These are phyloP conservation scores for Grigorovia jiainica DNA, from an alignment of 805 yeast genomes.

Conservation along the genomic window DNA sequence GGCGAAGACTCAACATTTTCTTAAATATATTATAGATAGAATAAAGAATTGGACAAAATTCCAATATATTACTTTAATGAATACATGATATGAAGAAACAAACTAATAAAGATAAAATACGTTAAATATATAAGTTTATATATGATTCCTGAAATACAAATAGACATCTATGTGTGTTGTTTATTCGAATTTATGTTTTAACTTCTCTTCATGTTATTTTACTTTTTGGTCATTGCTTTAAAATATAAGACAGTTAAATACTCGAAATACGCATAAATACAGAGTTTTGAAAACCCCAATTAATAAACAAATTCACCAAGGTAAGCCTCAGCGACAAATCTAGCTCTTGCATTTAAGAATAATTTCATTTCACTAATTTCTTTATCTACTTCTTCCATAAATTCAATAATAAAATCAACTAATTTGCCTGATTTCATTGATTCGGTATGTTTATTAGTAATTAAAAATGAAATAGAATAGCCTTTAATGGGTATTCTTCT, in stretches of 20 bases:
- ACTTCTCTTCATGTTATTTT: too few species aligned
- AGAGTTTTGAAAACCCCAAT: too few species aligned
- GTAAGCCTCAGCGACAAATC: slow-evolving; percentile 95
- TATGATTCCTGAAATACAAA: background rate
- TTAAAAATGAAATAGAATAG: slow-evolving; percentile 84
- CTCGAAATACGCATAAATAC: background rate
- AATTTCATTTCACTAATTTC: slow-evolving; percentile 98
- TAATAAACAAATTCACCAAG: slow-evolving; percentile 73
- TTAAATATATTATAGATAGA: too few species aligned
- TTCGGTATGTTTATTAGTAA: slow-evolving; percentile 92
- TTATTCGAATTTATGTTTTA: too few species aligned
- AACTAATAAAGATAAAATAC: too few species aligned
- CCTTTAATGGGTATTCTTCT: slow-evolving; percentile 87
- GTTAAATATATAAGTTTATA: background rate
- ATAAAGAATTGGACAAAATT: too few species aligned
- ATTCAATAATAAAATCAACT: slow-evolving; percentile 93
- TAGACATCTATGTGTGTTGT: too few species aligned
- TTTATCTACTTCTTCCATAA: slow-evolving; percentile 98
- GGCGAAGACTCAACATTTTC: background rate
- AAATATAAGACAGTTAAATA: background rate
- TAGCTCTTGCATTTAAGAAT: slow-evolving; percentile 92
- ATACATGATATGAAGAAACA: background rate
- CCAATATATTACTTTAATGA: background rate
- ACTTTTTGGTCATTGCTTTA: too few species aligned
- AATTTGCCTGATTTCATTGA: slow-evolving; percentile 90